Percentiles rank a stretch among this genome's conserved stretches.
Conservation (phyloP, 2,329 filamentous ascomycete species). For the Ilyonectria sp. region DNA sequence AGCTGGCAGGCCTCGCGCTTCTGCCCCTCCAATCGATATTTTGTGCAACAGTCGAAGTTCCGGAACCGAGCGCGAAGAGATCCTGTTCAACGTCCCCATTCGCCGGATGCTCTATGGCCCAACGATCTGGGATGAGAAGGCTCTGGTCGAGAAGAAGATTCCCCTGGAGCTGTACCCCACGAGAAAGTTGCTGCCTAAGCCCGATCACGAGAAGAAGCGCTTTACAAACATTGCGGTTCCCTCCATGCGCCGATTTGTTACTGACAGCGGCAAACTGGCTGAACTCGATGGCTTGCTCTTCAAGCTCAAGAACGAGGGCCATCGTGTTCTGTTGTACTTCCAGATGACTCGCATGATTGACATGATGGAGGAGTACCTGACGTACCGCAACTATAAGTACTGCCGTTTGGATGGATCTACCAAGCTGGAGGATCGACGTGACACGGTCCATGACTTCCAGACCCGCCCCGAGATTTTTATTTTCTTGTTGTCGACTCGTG, state of each 20-base stretch:
- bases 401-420: conserved; percentile 96
- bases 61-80: conserved; percentile 77
- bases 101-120: conserved; percentile 83
- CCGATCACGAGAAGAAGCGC: conserved; percentile 84
- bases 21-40: conserved; percentile 89
- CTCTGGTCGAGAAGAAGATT: conserved; percentile 81
- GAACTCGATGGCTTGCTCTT: conserved; percentile 90
- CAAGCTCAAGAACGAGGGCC: conserved; percentile 90
- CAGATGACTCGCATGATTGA: conserved; percentile 99
- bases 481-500: conserved; percentile 95
- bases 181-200: conserved; percentile 78
- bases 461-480: conserved; percentile 95
- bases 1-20: conserved; percentile 82
- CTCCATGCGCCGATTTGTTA: conserved; percentile 97
- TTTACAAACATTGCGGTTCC: conserved; percentile 95
- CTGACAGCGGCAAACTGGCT: conserved; percentile 95
- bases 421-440: conserved; percentile 95
- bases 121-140: conserved; percentile 76
- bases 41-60: conserved; percentile 79
- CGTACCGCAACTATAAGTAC: conserved; percentile 99
- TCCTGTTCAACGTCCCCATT: conserved; percentile 84
- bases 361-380: conserved; percentile 98
- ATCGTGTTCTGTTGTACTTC: conserved; percentile 98
- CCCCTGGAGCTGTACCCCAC: conserved; percentile 76
- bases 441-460: conserved; percentile 98